Evolutionary conservation across 169 alveolate genomes (phyloP).

Genomic region (Blepharisma undulans): DNA sequence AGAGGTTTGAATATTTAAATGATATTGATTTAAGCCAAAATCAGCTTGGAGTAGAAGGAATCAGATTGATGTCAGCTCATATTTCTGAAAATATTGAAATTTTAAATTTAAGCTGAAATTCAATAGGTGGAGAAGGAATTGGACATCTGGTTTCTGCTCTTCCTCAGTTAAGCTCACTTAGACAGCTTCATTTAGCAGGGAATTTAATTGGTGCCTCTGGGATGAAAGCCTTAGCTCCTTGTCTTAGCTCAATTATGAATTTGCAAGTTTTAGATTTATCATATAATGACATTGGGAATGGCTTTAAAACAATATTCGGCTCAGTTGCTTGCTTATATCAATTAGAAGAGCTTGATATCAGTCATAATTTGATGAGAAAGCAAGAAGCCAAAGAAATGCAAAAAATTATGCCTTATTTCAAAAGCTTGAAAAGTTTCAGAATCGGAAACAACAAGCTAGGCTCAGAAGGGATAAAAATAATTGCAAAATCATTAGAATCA

Average conservation of each 20-base stretch:
- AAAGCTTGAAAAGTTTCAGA: not conserved
- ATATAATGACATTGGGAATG: not conserved
- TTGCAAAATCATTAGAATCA: not conserved
- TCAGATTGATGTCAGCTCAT: not conserved
- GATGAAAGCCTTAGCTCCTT: not conserved
- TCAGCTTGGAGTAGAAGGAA: not conserved
- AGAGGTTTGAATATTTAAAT: not conserved
- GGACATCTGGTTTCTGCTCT: not conserved
- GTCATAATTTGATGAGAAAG: not conserved
- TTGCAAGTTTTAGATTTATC: not conserved
- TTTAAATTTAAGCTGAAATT: not conserved
- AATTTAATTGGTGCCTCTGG: not conserved
- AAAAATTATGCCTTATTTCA: not conserved
- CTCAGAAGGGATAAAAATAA: not conserved
- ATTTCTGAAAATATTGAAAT: not conserved
- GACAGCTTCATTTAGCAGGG: not conserved
- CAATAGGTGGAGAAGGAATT: not conserved
- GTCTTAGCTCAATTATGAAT: not conserved
- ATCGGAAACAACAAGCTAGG: not conserved
- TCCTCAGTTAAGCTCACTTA: not conserved
- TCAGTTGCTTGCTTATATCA: not conserved
- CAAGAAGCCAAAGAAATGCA: not conserved
- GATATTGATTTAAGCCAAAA: not conserved
- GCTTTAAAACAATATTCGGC: not conserved
- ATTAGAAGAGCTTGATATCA: not conserved